Base-by-base conservation (phyloP, 2,329 filamentous ascomycete genomes). In the Dryadomyces quercivorus region DNA sequence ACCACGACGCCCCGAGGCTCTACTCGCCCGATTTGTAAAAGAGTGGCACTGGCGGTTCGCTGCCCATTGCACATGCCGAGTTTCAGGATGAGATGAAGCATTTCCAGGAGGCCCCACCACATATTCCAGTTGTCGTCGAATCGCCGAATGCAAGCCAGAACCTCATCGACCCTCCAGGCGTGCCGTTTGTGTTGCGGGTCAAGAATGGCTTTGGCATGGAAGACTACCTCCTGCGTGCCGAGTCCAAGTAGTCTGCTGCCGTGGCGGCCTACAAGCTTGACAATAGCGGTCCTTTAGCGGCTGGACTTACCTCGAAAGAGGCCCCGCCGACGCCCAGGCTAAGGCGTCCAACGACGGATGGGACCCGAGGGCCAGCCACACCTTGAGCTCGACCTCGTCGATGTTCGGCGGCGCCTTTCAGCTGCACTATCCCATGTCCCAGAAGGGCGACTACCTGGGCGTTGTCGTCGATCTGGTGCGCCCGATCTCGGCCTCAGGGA, bases 81-180 rank as follows among this genome's bases (percentile, higher is more conserved):
- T 68, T 82, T 0, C 61, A 81, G 1, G 70, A 72, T 0, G 77
- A 81, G 61, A 66, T 77, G 52, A 61, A 70, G 26, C 70, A 68
- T 0, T 82, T 82, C 66, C 73, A 75, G 3, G 68, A 76, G 21
- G 69, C 72, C 71, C 20, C 68, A 70, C 52, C 73, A 78, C 61
- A 66, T n/a, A 84, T 85, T 58, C 62, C 70, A 2, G 66, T 78
- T 0, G 59, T 82, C 18, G 69, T 74, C 4, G 72, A 84, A 57
- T 75, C 80, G 0, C 76, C 77, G 1, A 79, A 82, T 47, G 81
- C 87, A 3, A 83, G 83, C 5, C 76, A 75, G 55, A 82, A 85
- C 66, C 70, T 86, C 4, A 71, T 82, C 56, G 82, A 86, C 62
- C 80, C 82, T 48, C 77, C 77, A 46, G 76, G 76, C 57, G 71